phyloP scores from a whole-genome alignment of 371 early-diverging fungal species.

The Rhizopus arrhizus region DNA sequence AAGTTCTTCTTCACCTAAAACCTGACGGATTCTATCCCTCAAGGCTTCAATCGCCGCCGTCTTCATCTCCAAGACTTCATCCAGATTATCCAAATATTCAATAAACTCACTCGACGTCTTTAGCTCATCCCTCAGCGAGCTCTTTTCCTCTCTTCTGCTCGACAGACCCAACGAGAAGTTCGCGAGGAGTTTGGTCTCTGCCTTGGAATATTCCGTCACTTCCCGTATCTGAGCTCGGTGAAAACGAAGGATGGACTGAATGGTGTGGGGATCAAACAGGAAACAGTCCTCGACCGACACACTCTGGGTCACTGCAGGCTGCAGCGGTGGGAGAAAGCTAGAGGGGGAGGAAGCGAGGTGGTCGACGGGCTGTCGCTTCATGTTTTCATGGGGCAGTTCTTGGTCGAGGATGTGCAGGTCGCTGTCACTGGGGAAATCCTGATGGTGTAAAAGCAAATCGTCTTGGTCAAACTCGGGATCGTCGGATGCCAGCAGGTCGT shows the following conservation, averaged over 20 bases:
- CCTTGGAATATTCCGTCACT: constrained; percentile 76
- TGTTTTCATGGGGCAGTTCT: constrained; percentile 51
- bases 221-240: constrained; percentile 84
- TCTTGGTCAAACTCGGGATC: constrained; percentile 34
- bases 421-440: constrained; percentile 52
- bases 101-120: constrained; percentile 39
- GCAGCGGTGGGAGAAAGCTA: constrained; percentile 1
- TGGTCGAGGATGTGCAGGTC: constrained; percentile 56
- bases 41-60: constrained; percentile 53
- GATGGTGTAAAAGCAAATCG: constrained; percentile 42
- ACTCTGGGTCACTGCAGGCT: too few species aligned
- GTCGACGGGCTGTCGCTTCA: constrained; percentile 14
- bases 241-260: constrained; percentile 75
- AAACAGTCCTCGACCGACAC: constrained; percentile 22
- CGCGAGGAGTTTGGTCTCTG: constrained; percentile 81
- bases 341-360: constrained; percentile 4
- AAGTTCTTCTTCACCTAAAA: constrained; percentile 34
- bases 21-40: constrained; percentile 47
- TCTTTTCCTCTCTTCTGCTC: constrained; percentile 5
- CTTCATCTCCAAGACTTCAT: constrained; percentile 63
- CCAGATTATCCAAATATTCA: constrained; percentile 60
- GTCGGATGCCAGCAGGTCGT: constrained; percentile 39
- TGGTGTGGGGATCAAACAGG: constrained; percentile 39
- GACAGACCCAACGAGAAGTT: constrained; percentile 63
- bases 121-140: constrained; percentile 14